These are phyloP conservation scores for Candida insectorum DNA, from an alignment of 805 yeast genomes.

Conservation along the genomic window DNA sequence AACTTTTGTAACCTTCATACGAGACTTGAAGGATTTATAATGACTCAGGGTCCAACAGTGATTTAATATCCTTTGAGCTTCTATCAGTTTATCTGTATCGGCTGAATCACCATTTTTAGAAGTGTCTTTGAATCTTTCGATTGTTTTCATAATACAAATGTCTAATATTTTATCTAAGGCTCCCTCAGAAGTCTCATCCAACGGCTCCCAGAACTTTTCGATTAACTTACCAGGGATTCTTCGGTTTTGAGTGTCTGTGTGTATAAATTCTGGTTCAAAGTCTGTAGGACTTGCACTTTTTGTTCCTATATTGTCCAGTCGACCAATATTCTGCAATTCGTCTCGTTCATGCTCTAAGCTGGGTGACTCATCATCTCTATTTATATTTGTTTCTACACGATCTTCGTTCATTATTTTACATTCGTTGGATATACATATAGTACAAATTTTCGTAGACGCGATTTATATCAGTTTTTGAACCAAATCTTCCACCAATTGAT, in stretches of 20 bases:
- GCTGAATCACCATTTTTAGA: slow-evolving; percentile 4
- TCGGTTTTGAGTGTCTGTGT: slow-evolving; percentile 10
- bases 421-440: no score
- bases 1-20: slow-evolving; percentile 23
- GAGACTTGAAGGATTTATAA: slow-evolving; percentile 19
- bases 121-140: slow-evolving; percentile 18
- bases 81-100: slow-evolving; percentile 12
- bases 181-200: slow-evolving; percentile 13
- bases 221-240: slow-evolving; percentile 22
- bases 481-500: slow-evolving; percentile 4
- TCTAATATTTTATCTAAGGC: slow-evolving; percentile 23
- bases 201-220: slow-evolving; percentile 28
- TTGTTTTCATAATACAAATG: slow-evolving; percentile 22
- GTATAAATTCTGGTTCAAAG: slow-evolving; percentile 12
- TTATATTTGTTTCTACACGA: no score
- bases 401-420: no score
- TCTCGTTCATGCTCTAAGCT: no score
- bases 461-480: no score
- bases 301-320: not conserved
- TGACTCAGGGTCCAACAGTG: slow-evolving; percentile 22
- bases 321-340: no score
- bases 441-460: no score
- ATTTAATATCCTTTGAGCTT: slow-evolving; percentile 21
- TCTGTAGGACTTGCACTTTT: slow-evolving; percentile 1
- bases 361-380: no score